phyloP scores from a whole-genome alignment of 192 early-diverging fungal genomes.

The Entophlyctis helioformis region DNA sequence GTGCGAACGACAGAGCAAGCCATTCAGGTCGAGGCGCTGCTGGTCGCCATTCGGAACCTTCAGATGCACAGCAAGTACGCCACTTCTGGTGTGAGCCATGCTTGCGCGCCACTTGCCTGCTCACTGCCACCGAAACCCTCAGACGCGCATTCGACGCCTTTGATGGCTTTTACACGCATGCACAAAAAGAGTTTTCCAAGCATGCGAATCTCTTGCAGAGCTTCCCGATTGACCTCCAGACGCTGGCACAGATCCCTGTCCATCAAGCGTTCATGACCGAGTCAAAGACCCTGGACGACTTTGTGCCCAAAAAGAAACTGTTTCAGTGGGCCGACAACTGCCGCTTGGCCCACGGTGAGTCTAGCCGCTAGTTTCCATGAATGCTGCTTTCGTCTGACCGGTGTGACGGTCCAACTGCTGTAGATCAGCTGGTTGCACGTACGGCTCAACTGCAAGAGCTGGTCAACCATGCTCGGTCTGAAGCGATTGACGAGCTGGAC shows the following conservation, averaged over 20 bases:
- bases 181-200: conserved; percentile 26
- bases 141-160: conserved; percentile 10
- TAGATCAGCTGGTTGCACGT: neutral
- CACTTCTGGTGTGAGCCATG: conserved; percentile 2
- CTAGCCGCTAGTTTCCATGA: neutral
- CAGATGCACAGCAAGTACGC: conserved; percentile 10
- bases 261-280: conserved; percentile 16
- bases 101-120: neutral
- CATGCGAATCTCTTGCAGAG: conserved; percentile 23
- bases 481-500: too few relatives aligned
- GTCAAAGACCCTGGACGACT: conserved; percentile 18
- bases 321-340: conserved; percentile 29
- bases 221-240: conserved; percentile 29
- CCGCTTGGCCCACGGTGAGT: conserved; percentile 20
- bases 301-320: conserved; percentile 27
- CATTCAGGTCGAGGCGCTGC: conserved; percentile 18
- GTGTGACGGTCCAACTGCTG: conserved; percentile 14
- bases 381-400: neutral
- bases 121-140: neutral
- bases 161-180: conserved; percentile 14
- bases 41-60: conserved; percentile 19
- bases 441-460: too few relatives aligned
- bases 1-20: too few relatives aligned
- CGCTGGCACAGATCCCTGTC: conserved; percentile 26
- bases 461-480: too few relatives aligned